These are phyloP conservation scores for Scytalidium lignicola DNA, from an alignment of 2,329 filamentous ascomycete genomes.

Conservation along the genomic window DNA sequence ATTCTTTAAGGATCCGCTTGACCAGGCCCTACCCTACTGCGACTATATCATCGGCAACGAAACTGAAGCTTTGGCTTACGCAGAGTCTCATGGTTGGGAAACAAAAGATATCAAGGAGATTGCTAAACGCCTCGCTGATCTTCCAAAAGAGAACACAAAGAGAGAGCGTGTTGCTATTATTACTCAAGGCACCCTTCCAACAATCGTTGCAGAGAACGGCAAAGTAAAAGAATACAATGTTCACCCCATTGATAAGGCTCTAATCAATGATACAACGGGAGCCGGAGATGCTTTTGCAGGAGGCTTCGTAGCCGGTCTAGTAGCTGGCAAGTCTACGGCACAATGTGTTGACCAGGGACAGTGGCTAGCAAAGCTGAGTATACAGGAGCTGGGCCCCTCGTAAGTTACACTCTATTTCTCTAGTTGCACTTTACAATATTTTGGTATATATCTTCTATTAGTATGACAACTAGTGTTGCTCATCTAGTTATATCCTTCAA, in stretches of 20 bases:
- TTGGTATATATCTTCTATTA: not conserved
- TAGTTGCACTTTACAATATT: not conserved
- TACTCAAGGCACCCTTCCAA: slow-evolving; percentile 91
- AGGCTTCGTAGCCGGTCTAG: slow-evolving; percentile 84
- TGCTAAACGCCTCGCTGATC: slow-evolving; percentile 75
- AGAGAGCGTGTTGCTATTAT: slow-evolving; percentile 83
- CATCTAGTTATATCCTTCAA: not conserved
- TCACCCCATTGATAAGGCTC: slow-evolving; percentile 66
- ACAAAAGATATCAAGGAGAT: slow-evolving; percentile 79
- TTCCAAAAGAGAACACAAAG: slow-evolving; percentile 87
- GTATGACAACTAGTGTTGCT: not conserved
- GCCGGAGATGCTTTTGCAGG: slow-evolving; percentile 96
- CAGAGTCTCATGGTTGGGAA: slow-evolving; percentile 70
- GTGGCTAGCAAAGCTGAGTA: slow-evolving; percentile 91
- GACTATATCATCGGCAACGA: slow-evolving; percentile 97
- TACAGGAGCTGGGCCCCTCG: slow-evolving; percentile 93
- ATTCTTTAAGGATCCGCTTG: slow-evolving; percentile 96
- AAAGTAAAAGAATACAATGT: slow-evolving; percentile 75
- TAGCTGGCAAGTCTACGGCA: slow-evolving; percentile 76
- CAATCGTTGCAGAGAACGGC: slow-evolving; percentile 73
- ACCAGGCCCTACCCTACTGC: slow-evolving; percentile 83
- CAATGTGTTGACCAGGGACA: slow-evolving; percentile 85
- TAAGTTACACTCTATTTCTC: slow-evolving; percentile 48
- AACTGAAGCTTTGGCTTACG: slow-evolving; percentile 85
- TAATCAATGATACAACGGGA: slow-evolving; percentile 95